phyloP scores from a whole-genome alignment of 108 stramenopile genomes.

The Fistulifera solaris region DNA sequence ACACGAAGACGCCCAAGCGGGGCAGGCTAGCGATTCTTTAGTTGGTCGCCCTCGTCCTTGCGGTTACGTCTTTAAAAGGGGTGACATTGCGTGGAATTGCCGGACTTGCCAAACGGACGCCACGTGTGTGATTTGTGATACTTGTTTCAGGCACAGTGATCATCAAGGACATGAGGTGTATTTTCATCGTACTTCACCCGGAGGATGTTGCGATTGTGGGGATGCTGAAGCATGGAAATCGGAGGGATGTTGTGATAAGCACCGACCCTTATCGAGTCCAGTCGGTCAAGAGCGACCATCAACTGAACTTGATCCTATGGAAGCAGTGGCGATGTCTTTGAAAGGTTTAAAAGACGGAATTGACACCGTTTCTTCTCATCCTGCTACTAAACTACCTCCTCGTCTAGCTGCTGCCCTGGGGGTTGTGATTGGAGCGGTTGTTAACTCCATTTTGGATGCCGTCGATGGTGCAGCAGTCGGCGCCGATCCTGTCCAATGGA shows the following conservation, averaged over 20 bases:
- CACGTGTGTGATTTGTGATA: constrained; percentile 95
- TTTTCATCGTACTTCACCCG: constrained; percentile 93
- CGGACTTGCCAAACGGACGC: constrained; percentile 92
- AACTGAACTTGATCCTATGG: constrained; percentile 31
- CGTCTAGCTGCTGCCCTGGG: constrained; percentile 65
- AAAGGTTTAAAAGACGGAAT: neutral
- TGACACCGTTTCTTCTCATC: neutral
- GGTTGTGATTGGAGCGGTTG: constrained; percentile 64
- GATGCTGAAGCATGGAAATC: constrained; percentile 93
- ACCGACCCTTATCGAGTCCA: constrained; percentile 36
- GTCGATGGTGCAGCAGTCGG: constrained; percentile 70
- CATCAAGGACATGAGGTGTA: constrained; percentile 96
- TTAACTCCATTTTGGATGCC: constrained; percentile 52
- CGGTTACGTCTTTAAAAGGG: constrained; percentile 91
- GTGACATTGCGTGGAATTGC: constrained; percentile 98
- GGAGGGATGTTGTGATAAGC: constrained; percentile 80
- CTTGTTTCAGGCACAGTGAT: constrained; percentile 81
- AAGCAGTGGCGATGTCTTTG: constrained; percentile 20
- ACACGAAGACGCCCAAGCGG: constrained; percentile 15
- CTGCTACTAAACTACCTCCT: constrained; percentile 29
- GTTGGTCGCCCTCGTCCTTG: constrained; percentile 49
- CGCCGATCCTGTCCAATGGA: constrained; percentile 72
- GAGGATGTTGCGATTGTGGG: constrained; percentile 99
- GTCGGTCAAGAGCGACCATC: constrained; percentile 10
- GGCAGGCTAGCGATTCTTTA: neutral